Conservation (phyloP, 2,329 filamentous ascomycete genomes). For the Colletotrichum limetticola region DNA sequence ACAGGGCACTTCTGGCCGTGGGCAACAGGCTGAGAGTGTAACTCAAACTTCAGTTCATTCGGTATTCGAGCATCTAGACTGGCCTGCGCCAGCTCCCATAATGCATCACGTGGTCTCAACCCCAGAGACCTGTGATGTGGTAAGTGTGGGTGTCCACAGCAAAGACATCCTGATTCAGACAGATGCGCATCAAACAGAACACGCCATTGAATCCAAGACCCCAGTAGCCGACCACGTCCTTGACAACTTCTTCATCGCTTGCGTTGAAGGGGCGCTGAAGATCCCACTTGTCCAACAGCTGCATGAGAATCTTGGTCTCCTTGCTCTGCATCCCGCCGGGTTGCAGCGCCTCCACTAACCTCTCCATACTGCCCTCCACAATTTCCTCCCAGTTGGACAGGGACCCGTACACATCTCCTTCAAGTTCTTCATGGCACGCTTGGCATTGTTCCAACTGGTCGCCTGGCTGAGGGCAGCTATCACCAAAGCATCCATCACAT, state of each 20-base stretch:
- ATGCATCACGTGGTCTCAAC: not conserved
- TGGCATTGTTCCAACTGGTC: constrained; percentile 19
- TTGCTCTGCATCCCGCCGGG: constrained; percentile 23
- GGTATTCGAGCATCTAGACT: not conserved
- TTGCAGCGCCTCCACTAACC: constrained; percentile 3
- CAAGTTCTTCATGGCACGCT: constrained; percentile 22
- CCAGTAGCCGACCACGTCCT: constrained; percentile 18
- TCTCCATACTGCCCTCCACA: constrained; percentile 9
- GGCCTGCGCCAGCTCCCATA: not conserved
- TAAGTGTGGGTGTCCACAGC: constrained; percentile 20
- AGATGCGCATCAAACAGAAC: constrained; percentile 17
- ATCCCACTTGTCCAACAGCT: constrained; percentile 11
- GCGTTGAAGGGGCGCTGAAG: constrained; percentile 16
- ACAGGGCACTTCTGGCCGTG: constrained; percentile 11
- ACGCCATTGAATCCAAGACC: constrained; percentile 17
- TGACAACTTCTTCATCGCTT: constrained; percentile 13
- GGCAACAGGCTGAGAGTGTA: constrained; percentile 9
- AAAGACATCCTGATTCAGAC: constrained; percentile 2
- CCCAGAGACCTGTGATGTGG: constrained; percentile 11
- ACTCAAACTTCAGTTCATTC: constrained; percentile 9
- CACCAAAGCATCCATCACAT: constrained; percentile 23
- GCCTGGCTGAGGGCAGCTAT: constrained; percentile 22
- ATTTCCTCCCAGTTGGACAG: constrained; percentile 12
- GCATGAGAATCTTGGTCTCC: constrained; percentile 20
- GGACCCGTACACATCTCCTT: constrained; percentile 15